Percentiles rank a stretch among this genome's conserved stretches.
Conservation (phyloP, 1,139 yeast species). For the Yamadazyma conglobata region DNA sequence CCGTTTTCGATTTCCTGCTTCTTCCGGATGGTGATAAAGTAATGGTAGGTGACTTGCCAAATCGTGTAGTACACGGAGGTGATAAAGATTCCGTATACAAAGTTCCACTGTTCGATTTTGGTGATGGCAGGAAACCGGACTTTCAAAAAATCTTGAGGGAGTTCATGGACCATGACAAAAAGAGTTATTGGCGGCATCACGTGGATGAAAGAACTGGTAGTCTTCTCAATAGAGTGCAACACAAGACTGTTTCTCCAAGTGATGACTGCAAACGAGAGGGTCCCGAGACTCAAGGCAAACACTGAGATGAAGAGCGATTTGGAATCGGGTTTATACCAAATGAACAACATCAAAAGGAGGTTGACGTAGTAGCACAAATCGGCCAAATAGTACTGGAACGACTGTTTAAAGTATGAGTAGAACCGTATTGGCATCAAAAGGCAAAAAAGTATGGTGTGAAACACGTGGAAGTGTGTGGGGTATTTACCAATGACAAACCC, state of each 20-base stretch:
- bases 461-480: slow-evolving; percentile 74
- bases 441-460: slow-evolving; percentile 61
- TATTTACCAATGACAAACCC: slow-evolving; percentile 77
- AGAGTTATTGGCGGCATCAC: slow-evolving; percentile 85
- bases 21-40: slow-evolving; percentile 79
- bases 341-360: slow-evolving; percentile 58
- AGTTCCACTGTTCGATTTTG: slow-evolving; percentile 62
- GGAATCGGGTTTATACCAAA: slow-evolving; percentile 83
- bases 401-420: slow-evolving; percentile 74
- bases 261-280: slow-evolving; percentile 88
- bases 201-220: slow-evolving; percentile 90
- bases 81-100: slow-evolving; percentile 67
- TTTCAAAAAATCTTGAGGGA: slow-evolving; percentile 53
- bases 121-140: slow-evolving; percentile 79
- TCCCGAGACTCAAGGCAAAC: slow-evolving; percentile 84
- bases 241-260: slow-evolving; percentile 96
- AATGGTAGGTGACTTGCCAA: slow-evolving; percentile 93
- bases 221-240: slow-evolving; percentile 85
- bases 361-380: slow-evolving; percentile 94
- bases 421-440: slow-evolving; percentile 81
- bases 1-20: slow-evolving; percentile 84
- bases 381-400: slow-evolving; percentile 84
- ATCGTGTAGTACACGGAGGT: slow-evolving; percentile 81
- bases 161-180: slow-evolving; percentile 82
- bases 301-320: slow-evolving; percentile 72